These are phyloP conservation scores for Panicum hallii DNA, from an alignment of 202 grass and related monocot genomes.

Conservation along the genomic window DNA sequence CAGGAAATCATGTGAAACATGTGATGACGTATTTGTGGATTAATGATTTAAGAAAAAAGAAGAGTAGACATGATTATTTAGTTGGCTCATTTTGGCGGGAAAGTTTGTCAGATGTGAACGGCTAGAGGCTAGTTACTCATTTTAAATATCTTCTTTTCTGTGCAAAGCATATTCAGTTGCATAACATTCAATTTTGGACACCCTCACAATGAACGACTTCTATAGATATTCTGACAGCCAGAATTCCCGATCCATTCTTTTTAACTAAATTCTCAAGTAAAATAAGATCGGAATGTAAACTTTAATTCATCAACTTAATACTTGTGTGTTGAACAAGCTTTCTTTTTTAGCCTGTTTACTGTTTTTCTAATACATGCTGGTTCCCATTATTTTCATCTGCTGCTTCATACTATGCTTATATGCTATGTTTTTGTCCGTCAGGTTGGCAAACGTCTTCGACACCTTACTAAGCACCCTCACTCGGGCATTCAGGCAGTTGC, in stretches of 20 bases:
- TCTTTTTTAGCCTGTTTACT: background rate
- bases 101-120: background rate
- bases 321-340: background rate
- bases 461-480: conserved; percentile 88
- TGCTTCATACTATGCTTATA: background rate
- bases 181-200: background rate
- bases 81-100: conserved; percentile 3
- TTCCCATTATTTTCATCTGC: background rate
- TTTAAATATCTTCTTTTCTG: conserved; percentile 3
- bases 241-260: background rate
- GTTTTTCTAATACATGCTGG: background rate
- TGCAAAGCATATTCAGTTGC: conserved; percentile 9
- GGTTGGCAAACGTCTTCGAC: conserved; percentile 87
- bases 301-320: conserved; percentile 2
- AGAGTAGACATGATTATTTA: background rate
- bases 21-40: background rate
- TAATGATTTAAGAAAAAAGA: background rate
- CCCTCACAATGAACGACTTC: background rate
- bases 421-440: conserved; percentile 48
- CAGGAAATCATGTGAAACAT: background rate
- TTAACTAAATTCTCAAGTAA: background rate
- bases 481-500: conserved; percentile 70
- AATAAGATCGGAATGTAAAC: background rate
- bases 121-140: background rate
- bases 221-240: conserved; percentile 10